These are phyloP conservation scores for Nymphaea colorata DNA, from an alignment of 164 flowering plant species.

Conservation along the genomic window DNA sequence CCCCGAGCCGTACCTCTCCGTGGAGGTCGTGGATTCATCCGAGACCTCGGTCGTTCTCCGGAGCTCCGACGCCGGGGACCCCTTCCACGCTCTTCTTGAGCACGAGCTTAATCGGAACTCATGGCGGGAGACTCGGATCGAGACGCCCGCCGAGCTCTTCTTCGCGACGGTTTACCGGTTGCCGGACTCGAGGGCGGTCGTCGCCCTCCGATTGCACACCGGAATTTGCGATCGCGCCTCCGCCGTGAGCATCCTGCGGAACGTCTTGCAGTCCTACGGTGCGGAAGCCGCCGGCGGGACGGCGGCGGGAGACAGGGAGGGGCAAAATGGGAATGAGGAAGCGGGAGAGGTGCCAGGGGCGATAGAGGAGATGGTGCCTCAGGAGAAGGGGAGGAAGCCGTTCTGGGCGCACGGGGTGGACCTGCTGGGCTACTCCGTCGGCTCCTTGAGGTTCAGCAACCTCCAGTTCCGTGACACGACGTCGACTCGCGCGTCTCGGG, in stretches of 20 bases:
- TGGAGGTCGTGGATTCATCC: slow-evolving; percentile 29
- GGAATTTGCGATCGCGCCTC: slow-evolving; percentile 59
- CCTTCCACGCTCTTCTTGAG: slow-evolving; percentile 48
- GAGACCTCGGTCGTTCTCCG: slow-evolving; percentile 28
- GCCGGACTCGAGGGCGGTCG: slow-evolving; percentile 27
- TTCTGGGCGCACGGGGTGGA: slow-evolving; percentile 79
- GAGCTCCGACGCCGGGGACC: slow-evolving; percentile 5
- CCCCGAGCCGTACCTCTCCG: slow-evolving; percentile 20
- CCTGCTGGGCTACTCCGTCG: slow-evolving; percentile 79
- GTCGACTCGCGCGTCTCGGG: slow-evolving; percentile 31
- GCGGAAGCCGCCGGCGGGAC: neutral
- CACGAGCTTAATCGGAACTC: slow-evolving; percentile 50
- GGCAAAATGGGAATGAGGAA: slow-evolving; percentile 12
- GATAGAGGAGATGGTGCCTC: neutral
- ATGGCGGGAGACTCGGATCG: slow-evolving; percentile 26
- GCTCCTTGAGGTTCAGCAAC: slow-evolving; percentile 48
- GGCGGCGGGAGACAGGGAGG: slow-evolving; percentile 13
- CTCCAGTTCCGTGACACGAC: slow-evolving; percentile 31
- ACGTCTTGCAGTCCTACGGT: slow-evolving; percentile 14
- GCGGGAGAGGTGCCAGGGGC: neutral
- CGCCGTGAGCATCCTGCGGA: slow-evolving; percentile 40
- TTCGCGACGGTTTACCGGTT: slow-evolving; percentile 34
- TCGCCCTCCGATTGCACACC: slow-evolving; percentile 58
- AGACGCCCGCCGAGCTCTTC: slow-evolving; percentile 19
- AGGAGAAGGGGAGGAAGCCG: too few species aligned